Conservation (phyloP, 306 rosid genomes). For the Malus sieversii region DNA sequence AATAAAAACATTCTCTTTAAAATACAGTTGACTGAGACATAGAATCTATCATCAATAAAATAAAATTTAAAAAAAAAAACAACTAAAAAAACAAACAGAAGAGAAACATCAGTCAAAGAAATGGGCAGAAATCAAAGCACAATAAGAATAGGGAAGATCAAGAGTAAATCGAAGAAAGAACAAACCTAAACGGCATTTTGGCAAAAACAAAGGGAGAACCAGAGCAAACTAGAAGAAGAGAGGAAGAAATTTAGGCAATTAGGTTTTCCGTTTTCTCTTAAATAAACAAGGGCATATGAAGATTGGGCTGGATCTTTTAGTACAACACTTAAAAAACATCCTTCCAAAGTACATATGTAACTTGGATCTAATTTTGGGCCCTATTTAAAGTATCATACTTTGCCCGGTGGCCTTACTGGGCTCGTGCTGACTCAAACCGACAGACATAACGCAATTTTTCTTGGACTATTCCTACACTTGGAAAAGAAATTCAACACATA, state of each 20-base stretch:
- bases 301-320: background rate
- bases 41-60: background rate
- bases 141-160: background rate
- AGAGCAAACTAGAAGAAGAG: background rate
- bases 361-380: background rate
- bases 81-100: background rate
- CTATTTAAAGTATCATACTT: background rate
- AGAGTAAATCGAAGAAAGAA: background rate
- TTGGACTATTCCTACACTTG: background rate
- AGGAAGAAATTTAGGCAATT: background rate
- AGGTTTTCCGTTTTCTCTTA: background rate
- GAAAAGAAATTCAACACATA: background rate
- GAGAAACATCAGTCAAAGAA: background rate
- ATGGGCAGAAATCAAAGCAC: background rate
- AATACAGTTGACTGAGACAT: background rate
- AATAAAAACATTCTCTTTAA: background rate
- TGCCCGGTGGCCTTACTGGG: background rate
- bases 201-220: background rate
- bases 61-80: background rate
- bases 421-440: background rate
- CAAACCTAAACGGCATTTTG: background rate
- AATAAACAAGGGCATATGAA: background rate
- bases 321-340: background rate
- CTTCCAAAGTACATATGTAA: background rate
- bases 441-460: background rate